Evolutionary conservation across 176 grass and related monocot genomes (phyloP).

Genomic region (Rhynchospora pubera): DNA sequence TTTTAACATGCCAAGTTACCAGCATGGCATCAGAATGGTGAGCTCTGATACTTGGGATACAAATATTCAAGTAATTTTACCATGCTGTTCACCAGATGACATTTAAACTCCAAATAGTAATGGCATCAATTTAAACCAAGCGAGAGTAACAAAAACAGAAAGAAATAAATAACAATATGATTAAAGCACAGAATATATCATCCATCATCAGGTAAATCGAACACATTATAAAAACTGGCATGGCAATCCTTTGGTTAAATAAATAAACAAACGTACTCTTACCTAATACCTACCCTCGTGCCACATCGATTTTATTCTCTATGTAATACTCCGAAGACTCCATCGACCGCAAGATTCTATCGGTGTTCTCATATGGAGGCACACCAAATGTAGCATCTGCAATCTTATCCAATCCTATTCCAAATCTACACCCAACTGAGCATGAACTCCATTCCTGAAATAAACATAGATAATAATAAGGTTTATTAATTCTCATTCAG

Average conservation of each 20-base stretch:
- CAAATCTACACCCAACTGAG: slow-evolving; percentile 82
- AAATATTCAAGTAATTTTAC: background rate
- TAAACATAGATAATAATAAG: background rate
- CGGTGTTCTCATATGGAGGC: slow-evolving; percentile 33
- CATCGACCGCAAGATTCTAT: slow-evolving; percentile 81
- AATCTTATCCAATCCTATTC: slow-evolving; percentile 58
- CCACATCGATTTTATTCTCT: slow-evolving; percentile 66
- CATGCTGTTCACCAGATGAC: background rate
- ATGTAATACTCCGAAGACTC: slow-evolving; percentile 96
- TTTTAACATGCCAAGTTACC: background rate
- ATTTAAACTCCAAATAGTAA: background rate
- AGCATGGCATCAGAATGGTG: background rate
- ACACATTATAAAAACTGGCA: background rate
- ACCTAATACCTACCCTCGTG: slow-evolving; percentile 95
- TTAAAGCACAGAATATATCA: background rate
- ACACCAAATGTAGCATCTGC: slow-evolving; percentile 86
- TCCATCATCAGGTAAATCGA: background rate
- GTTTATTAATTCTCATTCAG: background rate
- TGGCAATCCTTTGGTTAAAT: background rate
- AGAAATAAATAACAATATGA: background rate
- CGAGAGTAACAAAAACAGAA: background rate
- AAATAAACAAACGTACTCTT: slow-evolving; percentile 30
- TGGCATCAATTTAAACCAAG: background rate
- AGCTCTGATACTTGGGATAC: background rate
- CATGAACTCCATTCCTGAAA: slow-evolving; percentile 81